A percentile compares a stretch with the other conserved stretches of the same genome.
Conservation (phyloP, 2,329 filamentous ascomycete genomes). For the Trichoderma semiorbis region DNA sequence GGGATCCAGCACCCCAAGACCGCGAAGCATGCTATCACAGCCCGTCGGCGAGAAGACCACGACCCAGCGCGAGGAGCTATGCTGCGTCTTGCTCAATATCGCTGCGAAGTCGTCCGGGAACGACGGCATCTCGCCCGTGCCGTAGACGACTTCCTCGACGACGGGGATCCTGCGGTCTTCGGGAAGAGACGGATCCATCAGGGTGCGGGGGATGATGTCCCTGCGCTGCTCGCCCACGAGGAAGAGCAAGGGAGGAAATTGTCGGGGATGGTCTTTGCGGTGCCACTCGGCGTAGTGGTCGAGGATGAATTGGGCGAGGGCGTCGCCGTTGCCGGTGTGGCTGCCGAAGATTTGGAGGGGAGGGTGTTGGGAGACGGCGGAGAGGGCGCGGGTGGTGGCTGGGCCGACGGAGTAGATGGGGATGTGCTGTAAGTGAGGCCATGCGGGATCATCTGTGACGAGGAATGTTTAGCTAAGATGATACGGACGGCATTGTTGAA, state of each 20-base stretch:
- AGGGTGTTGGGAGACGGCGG: constrained; percentile 48
- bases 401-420: constrained; percentile 76
- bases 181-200: constrained; percentile 58
- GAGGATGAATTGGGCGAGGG: constrained; percentile 73
- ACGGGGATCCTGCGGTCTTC: constrained; percentile 57
- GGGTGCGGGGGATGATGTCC: constrained; percentile 81
- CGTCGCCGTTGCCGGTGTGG: constrained; percentile 81
- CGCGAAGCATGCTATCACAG: constrained; percentile 57
- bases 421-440: constrained; percentile 55
- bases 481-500: not conserved
- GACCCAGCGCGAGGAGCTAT: constrained; percentile 57
- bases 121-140: constrained; percentile 75
- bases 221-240: constrained; percentile 85
- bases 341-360: constrained; percentile 67
- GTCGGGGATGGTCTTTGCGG: constrained; percentile 28
- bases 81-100: constrained; percentile 42
- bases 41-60: constrained; percentile 70
- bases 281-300: constrained; percentile 65
- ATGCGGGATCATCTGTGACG: constrained; percentile 25
- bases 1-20: constrained; percentile 50
- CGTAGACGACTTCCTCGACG: constrained; percentile 80
- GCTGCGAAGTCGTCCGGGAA: constrained; percentile 66
- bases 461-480: not conserved
- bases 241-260: constrained; percentile 70
- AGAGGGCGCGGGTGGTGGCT: constrained; percentile 72